Evolutionary conservation across 164 flowering plant genomes (phyloP), one percentile per base, ranked within the genome.

Genomic region (Vitis labrusca): DNA sequence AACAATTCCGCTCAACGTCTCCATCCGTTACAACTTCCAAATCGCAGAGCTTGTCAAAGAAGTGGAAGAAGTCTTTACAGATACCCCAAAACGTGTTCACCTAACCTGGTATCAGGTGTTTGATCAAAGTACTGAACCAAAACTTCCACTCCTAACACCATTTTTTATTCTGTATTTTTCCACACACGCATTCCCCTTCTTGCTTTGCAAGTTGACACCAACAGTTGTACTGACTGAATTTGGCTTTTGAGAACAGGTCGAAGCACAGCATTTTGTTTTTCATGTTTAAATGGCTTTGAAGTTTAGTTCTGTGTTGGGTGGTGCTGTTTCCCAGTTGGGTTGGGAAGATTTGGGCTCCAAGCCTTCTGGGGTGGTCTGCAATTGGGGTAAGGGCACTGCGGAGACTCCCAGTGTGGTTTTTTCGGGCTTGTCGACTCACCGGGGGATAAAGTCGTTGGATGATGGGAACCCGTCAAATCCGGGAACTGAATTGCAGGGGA

Each of bases 211-310:
- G 48, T 12, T 8, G 19, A 8, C 10, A 1, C 3, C 8, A 57
- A 6, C 1, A 37, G 11, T 5, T 30, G 7, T 16, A 3, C 10
- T 37, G 17, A 1, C 15, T 6, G 2, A 13, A 47, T 15, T 6
- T 32, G 12, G n/a, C 8, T 10, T 10, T 14, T 30, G 48, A 23
- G 27, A 17, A 7, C 8, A 19, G 27, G 10, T 17, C 10, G 10
- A 9, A 30, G 9, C 15, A 30, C 32, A 11, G 27, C 27, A 23
- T 23, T 23, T 23, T 37, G 37, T 8, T 19, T 48, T 58, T 12
- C 9, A 68, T 9, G 3, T 63, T 69, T 47, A 54, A 57, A 81
- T 75, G 79, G 73, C 76, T 67, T 52, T 74, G 56, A 71, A 63
- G 48, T 53, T 59, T 27, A 50, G 56, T 50, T 59, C 62, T 71